Conservation (phyloP, 2,329 filamentous ascomycete genomes). For the Phoma sp. region DNA sequence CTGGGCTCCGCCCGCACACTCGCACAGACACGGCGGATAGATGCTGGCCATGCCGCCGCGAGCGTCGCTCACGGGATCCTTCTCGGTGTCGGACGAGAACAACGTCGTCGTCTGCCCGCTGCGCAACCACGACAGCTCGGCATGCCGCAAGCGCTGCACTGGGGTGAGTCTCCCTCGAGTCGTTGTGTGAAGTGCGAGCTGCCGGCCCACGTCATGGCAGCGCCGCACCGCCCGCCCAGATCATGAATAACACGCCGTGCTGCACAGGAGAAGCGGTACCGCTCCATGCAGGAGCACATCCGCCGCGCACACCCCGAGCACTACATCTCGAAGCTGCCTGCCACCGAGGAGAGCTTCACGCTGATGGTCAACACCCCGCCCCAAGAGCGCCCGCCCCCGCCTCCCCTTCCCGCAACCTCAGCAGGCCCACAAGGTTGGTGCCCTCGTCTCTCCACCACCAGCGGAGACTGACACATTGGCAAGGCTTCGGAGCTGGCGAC, state of each 20-base stretch:
- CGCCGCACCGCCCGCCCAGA: conserved; percentile 19
- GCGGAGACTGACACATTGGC: conserved; percentile 43
- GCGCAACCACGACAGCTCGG: conserved; percentile 93
- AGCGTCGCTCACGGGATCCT: conserved; percentile 85
- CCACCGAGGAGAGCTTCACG: conserved; percentile 93
- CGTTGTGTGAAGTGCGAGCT: conserved; percentile 14
- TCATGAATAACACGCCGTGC: conserved; percentile 42
- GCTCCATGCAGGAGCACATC: conserved; percentile 99
- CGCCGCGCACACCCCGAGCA: conserved; percentile 95
- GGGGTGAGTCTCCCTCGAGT: conserved; percentile 75
- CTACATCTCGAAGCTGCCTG: conserved; percentile 96
- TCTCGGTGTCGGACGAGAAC: conserved; percentile 88
- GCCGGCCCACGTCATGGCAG: conserved; percentile 30
- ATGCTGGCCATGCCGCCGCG: conserved; percentile 82
- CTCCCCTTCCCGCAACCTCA: conserved; percentile 52
- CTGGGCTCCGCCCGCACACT: conserved; percentile 8
- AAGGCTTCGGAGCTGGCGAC: conserved; percentile 62
- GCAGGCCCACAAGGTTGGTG: conserved; percentile 46
- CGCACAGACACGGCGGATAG: conserved; percentile 30
- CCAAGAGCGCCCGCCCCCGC: conserved; percentile 69
- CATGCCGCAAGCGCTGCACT: conserved; percentile 96
- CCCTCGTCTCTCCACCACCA: conserved; percentile 38
- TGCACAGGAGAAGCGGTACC: conserved; percentile 86
- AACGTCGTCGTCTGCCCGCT: conserved; percentile 98
- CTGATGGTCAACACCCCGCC: conserved; percentile 95